Conservation (phyloP, 1,284 basidiomycete genomes). For the Sanghuangporus baumii region DNA sequence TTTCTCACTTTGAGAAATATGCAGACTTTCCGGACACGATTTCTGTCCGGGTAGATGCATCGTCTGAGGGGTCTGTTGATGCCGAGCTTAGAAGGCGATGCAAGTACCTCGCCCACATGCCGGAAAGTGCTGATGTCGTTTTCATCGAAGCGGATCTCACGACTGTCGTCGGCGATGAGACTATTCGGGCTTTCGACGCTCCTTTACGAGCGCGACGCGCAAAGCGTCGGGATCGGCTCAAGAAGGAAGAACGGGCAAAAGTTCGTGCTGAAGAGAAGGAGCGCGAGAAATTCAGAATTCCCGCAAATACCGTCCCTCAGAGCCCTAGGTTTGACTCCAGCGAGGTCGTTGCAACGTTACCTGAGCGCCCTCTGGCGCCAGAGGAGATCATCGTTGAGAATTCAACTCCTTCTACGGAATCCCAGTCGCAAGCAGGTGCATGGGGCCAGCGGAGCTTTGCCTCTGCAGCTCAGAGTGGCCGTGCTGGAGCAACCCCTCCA, state of each 20-base stretch:
- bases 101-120: conserved; percentile 92
- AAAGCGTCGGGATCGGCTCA: conserved; percentile 72
- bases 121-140: conserved; percentile 88
- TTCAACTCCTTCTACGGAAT: conserved; percentile 23
- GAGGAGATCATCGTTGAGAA: conserved; percentile 20
- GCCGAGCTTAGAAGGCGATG: conserved; percentile 91
- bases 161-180: conserved; percentile 66
- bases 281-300: conserved; percentile 36
- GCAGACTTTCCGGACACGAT: conserved; percentile 82
- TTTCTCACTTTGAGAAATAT: conserved; percentile 82
- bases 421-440: conserved; percentile 41
- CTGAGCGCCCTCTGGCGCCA: conserved; percentile 16
- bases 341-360: conserved; percentile 19
- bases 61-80: conserved; percentile 75
- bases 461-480: conserved; percentile 53
- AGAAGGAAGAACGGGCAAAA: conserved; percentile 80
- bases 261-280: conserved; percentile 75
- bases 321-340: conserved; percentile 25
- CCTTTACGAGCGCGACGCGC: conserved; percentile 70
- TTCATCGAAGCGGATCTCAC: conserved; percentile 89
- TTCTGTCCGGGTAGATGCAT: conserved; percentile 72
- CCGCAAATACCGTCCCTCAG: conserved; percentile 17
- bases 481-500: conserved; percentile 22
- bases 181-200: conserved; percentile 74
- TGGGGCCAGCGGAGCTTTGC: conserved; percentile 80